Evolutionary conservation across 371 early-diverging fungal genomes (phyloP), one percentile per base, ranked within the genome.

Genomic region (Mucor indicus): DNA sequence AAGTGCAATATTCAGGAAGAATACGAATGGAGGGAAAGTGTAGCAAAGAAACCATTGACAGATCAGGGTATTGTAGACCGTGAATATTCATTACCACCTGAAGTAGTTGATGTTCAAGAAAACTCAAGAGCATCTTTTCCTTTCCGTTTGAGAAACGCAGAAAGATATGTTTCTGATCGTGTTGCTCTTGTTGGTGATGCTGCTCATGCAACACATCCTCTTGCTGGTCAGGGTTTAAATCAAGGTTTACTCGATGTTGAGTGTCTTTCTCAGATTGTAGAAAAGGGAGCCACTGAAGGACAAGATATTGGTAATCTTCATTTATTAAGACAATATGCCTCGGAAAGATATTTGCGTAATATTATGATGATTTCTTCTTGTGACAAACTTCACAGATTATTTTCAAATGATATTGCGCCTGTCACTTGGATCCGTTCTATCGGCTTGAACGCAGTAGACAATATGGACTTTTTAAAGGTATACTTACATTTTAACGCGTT

Each of bases 161-260:
- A 81, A 48, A 67, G 75, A 44, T 90, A 93, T 62, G 75, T 85
- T 8, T 78, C 75, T 6, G 71, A 86, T 9, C 81, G 98, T n/a
- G 75, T 92, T 11, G 96, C 87, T 4, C 78, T 97, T 48, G 83
- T 98, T 17, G 98, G 91, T 1, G 98, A 98, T 66, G 96, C 98
- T 8, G 98, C 98, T n/a, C 98, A 98, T 58, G 80, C 91, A 0
- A 84, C 93, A 29, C 98, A 98, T 57, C 98, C 98, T 15, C 75
- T 98, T 50, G 98, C 97, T 5, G 98, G 98, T 0, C 98, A 95
- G 69, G 98, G 98, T 9, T 66, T 98, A 32, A 97, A 97, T 64
- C 82, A 95, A 57, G 98, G 98, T 1, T 55, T 98, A 3, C 77
- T 84, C 4, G 98, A 98, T 64, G 91, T 90, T 0, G 78, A 84